phyloP scores from a whole-genome alignment of 768 basidiomycete species.

The Lactarius pseudohatsudake region DNA sequence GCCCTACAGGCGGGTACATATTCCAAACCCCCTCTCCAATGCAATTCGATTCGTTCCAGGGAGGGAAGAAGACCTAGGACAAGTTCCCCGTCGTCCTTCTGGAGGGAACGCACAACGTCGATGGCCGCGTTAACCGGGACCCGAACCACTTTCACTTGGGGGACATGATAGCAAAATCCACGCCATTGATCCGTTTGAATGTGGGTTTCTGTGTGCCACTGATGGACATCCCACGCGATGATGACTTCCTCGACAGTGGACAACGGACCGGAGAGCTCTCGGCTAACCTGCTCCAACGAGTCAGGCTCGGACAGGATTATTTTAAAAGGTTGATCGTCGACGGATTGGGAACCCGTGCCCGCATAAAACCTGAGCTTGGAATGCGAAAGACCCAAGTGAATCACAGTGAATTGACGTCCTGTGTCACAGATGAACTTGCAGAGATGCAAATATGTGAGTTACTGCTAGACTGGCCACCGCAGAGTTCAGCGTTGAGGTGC shows the following conservation, averaged over 20 bases:
- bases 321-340: not conserved
- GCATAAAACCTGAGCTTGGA: not conserved
- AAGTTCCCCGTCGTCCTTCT: not conserved
- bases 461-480: not conserved
- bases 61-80: not conserved
- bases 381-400: not conserved
- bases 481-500: not conserved
- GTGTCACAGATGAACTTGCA: not conserved
- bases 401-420: not conserved
- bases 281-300: not conserved
- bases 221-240: not conserved
- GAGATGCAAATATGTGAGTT: not conserved
- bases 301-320: not conserved
- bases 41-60: constrained; percentile 3
- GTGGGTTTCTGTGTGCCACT: not conserved
- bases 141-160: not conserved
- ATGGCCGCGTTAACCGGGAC: not conserved
- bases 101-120: not conserved
- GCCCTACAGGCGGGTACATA: not conserved
- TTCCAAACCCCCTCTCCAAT: fast-evolving
- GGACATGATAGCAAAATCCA: not conserved
- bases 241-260: not conserved
- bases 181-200: not conserved
- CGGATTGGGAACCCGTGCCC: not conserved
- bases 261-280: not conserved